Base-by-base conservation (phyloP, 805 yeast genomes). In the Candida wancherniae region DNA sequence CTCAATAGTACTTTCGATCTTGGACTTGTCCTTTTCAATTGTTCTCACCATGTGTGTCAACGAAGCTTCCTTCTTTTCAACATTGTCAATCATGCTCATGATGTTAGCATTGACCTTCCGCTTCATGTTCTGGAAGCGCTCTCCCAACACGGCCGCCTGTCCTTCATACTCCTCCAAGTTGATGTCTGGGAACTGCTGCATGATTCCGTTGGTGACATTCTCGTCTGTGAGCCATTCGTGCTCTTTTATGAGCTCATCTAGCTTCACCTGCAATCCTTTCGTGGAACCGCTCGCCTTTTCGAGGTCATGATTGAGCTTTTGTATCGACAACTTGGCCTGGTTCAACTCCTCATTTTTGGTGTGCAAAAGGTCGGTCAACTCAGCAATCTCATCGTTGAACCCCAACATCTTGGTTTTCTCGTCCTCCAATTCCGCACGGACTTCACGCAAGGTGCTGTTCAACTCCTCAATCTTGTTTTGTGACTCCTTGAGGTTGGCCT, bases 61-160 rank as follows among this genome's bases (percentile, higher is more conserved):
- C 4, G 88, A 69, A 6, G 68, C 54, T 50, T 87, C 97, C 51
- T 86, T 85, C 67, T 82, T 86, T 53, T 87, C 95, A 16, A 85
- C 94, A 44, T 78, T 85, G 48, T 87, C 96, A 40, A 86, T 84
- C 83, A 83, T 84, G 47, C 79, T 79, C 94, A 84, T 84, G 40
- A 86, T 85, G 49, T 87, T 83, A 3, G 81, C 70, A 47, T 87
- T 86, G 11, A 88, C 94, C 42, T 80, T 84, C 34, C 86, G 71
- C 58, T 74, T 81, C 83, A 90, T 76, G 4, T 73, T 74, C 33
- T 75, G 70, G 48, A 77, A 75, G 39, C 77, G 69, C 19, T 72
- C 81, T 12, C 69, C 62, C 42, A 85, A 68, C 27, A 71, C 68
- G 9, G 58, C 58, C 23, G 78, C 71, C 40, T 80, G 73, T 14